Evolutionary conservation across 2,329 filamentous ascomycete genomes (phyloP).

Genomic region (Eurotiales sp.): DNA sequence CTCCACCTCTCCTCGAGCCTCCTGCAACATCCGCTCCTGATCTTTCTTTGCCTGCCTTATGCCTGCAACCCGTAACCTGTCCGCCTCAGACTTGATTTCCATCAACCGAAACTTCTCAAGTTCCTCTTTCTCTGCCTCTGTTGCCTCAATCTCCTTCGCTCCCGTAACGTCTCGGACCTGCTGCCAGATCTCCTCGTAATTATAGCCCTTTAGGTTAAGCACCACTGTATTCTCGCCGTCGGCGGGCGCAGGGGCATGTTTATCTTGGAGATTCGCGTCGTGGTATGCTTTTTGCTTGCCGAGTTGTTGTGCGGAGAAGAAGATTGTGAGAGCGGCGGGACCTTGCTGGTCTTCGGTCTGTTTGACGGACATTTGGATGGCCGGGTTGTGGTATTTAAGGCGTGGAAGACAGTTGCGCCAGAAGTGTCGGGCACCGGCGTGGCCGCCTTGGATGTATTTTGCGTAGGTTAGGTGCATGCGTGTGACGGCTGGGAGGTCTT

Average conservation of each 20-base stretch:
- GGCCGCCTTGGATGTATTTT: conserved; percentile 38
- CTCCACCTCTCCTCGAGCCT: conserved; percentile 42
- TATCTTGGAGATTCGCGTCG: conserved; percentile 27
- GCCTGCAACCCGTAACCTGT: conserved; percentile 34
- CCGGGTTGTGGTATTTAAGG: conserved; percentile 91
- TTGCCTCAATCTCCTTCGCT: conserved; percentile 33
- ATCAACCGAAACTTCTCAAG: conserved; percentile 34
- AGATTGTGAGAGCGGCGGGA: conserved; percentile 39
- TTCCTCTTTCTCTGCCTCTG: conserved; percentile 33
- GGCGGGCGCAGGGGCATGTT: conserved; percentile 30
- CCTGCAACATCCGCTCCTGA: conserved; percentile 42
- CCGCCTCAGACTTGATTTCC: conserved; percentile 33
- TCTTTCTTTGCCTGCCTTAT: conserved; percentile 44
- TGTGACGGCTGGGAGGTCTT: conserved; percentile 37
- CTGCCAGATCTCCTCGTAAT: conserved; percentile 41
- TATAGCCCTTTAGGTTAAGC: conserved; percentile 37
- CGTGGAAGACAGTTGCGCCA: conserved; percentile 78
- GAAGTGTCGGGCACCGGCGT: conserved; percentile 67
- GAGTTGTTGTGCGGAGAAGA: conserved; percentile 35
- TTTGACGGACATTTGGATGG: conserved; percentile 76
- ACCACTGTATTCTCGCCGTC: conserved; percentile 30
- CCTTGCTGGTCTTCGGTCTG: conserved; percentile 55
- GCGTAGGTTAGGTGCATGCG: conserved; percentile 44
- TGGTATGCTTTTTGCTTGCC: conserved; percentile 22
- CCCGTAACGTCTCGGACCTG: conserved; percentile 40